Conservation (phyloP, 2,329 filamentous ascomycete species). For the Ilyonectria sp. region DNA sequence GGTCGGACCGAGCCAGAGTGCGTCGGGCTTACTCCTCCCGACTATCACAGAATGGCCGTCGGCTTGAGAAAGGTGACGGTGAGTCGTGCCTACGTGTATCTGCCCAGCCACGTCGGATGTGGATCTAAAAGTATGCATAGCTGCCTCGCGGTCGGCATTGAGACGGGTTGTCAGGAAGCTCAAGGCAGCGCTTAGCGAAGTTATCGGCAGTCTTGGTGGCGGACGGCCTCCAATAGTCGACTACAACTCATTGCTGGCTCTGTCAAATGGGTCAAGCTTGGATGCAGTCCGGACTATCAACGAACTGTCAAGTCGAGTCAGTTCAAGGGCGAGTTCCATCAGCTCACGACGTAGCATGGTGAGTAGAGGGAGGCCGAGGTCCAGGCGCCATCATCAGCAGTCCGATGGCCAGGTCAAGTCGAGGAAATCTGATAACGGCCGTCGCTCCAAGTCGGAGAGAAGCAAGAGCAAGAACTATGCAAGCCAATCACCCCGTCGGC, state of each 20-base stretch:
- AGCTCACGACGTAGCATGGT: slow-evolving; percentile 34
- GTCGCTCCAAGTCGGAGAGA: slow-evolving; percentile 11
- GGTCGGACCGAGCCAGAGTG: slow-evolving; percentile 58
- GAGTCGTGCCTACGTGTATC: slow-evolving; percentile 44
- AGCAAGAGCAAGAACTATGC: slow-evolving; percentile 33
- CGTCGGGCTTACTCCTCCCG: slow-evolving; percentile 59
- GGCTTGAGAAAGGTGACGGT: slow-evolving; percentile 66
- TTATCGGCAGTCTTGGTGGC: slow-evolving; percentile 55
- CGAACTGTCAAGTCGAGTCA: slow-evolving; percentile 58
- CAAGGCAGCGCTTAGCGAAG: slow-evolving; percentile 57
- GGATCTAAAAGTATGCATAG: slow-evolving; percentile 48
- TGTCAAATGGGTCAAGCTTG: slow-evolving; percentile 64
- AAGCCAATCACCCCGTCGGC: slow-evolving; percentile 29
- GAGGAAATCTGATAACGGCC: slow-evolving; percentile 19
- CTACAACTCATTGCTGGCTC: slow-evolving; percentile 61
- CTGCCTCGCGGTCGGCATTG: slow-evolving; percentile 56
- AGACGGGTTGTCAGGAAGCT: slow-evolving; percentile 60
- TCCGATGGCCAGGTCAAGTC: slow-evolving; percentile 24
- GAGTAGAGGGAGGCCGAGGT: slow-evolving; percentile 39
- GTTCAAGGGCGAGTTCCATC: slow-evolving; percentile 35
- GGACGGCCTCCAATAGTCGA: slow-evolving; percentile 54
- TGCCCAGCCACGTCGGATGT: slow-evolving; percentile 28
- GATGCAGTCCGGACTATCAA: slow-evolving; percentile 66
- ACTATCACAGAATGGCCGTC: slow-evolving; percentile 57
- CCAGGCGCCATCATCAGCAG: slow-evolving; percentile 31